Evolutionary conservation across 2,329 filamentous ascomycete genomes (phyloP).

Genomic region (Knufia fluminis): DNA sequence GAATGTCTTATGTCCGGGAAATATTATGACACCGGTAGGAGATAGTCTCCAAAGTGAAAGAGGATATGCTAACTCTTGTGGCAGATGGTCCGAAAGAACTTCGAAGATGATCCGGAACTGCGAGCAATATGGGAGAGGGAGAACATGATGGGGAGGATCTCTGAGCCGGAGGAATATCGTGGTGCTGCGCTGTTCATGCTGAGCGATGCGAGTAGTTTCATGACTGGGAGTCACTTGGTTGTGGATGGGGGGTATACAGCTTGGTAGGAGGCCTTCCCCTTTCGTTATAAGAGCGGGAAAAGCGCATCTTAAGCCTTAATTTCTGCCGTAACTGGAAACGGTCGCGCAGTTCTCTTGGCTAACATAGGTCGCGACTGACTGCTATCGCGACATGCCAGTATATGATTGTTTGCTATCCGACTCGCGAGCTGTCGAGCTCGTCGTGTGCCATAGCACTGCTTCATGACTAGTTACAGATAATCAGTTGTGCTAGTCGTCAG

Average conservation of each 20-base stretch:
- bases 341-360: too few relatives aligned
- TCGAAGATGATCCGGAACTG: slow-evolving; percentile 48
- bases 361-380: too few relatives aligned
- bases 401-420: too few relatives aligned
- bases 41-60: not conserved
- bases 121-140: slow-evolving; percentile 57
- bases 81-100: slow-evolving; percentile 37
- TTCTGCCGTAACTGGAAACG: not conserved
- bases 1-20: slow-evolving; percentile 40
- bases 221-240: slow-evolving; percentile 46
- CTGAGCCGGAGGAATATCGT: slow-evolving; percentile 59
- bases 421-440: too few relatives aligned
- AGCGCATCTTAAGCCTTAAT: not conserved
- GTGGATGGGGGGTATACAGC: slow-evolving; percentile 58
- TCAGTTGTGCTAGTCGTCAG: too few relatives aligned
- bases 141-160: slow-evolving; percentile 72
- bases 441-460: too few relatives aligned
- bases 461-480: too few relatives aligned
- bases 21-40: slow-evolving; percentile 45
- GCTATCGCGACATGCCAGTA: too few relatives aligned
- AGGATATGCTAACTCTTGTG: slow-evolving; percentile 1
- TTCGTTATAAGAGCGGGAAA: not conserved
- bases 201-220: slow-evolving; percentile 44
- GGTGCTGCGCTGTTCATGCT: slow-evolving; percentile 42
- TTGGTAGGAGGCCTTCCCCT: slow-evolving; percentile 2